A percentile compares a stretch with the other conserved stretches of the same genome.
Conservation (phyloP, 2,329 filamentous ascomycete genomes). For the Arachnopeziza araneosa region DNA sequence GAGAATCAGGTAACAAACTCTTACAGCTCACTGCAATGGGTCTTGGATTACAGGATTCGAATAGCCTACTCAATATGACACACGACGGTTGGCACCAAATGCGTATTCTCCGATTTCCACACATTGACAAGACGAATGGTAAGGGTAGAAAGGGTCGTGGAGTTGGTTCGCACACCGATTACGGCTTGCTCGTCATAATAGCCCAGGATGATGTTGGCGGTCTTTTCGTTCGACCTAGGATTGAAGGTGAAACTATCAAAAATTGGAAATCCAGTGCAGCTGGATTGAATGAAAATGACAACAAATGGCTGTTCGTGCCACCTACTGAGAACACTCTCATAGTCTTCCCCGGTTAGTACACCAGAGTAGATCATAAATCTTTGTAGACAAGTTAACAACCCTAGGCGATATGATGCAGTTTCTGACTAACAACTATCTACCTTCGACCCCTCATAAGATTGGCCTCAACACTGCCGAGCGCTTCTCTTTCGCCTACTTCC, state of each 20-base stretch:
- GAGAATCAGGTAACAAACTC: no score
- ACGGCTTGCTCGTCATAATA: constrained; percentile 46
- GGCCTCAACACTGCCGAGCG: constrained; percentile 43
- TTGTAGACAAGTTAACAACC: constrained; percentile 32
- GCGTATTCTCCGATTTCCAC: constrained; percentile 39
- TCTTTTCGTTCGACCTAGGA: constrained; percentile 42
- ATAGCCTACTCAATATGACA: no score
- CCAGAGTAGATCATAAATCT: no score
- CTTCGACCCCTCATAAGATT: constrained; percentile 45
- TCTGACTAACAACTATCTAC: constrained; percentile 40
- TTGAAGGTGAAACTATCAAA: constrained; percentile 35
- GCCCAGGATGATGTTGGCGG: constrained; percentile 46
- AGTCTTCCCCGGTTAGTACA: no score
- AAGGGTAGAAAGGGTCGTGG: constrained; percentile 45
- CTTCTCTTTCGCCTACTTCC: constrained; percentile 46
- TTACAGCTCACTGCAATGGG: no score
- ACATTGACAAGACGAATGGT: constrained; percentile 36
- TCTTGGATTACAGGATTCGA: no score
- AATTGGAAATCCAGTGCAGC: constrained; percentile 15
- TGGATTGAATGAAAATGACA: no score
- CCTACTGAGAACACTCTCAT: no score
- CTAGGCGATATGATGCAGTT: constrained; percentile 48
- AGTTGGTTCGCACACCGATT: constrained; percentile 45
- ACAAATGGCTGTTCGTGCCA: no score
- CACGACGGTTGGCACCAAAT: constrained; percentile 47